These are phyloP conservation scores for Colletotrichum scovillei DNA, from an alignment of 2,329 filamentous ascomycete species.

Conservation along the genomic window DNA sequence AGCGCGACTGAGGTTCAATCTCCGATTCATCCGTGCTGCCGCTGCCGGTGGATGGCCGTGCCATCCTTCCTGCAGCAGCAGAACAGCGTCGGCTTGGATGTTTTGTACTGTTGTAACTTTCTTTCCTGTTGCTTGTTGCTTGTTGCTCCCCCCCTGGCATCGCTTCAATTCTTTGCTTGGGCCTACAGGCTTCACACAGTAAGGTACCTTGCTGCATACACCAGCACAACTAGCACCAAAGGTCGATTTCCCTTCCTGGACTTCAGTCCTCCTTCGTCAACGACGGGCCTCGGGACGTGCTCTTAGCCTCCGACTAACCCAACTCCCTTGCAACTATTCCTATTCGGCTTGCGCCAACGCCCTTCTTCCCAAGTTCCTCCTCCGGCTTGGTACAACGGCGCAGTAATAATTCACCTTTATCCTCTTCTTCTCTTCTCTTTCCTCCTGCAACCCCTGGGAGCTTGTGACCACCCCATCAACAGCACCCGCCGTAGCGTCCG, in stretches of 20 bases:
- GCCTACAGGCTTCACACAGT: too few relatives aligned
- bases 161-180: neutral
- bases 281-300: conserved; percentile 28
- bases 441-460: neutral
- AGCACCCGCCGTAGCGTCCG: neutral
- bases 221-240: neutral
- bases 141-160: neutral
- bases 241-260: neutral
- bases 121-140: neutral
- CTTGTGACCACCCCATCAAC: neutral
- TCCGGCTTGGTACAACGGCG: neutral
- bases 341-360: neutral
- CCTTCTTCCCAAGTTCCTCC: neutral
- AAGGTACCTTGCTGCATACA: too few relatives aligned
- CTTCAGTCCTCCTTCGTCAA: neutral
- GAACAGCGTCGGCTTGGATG: neutral
- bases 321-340: neutral
- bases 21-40: conserved; percentile 34
- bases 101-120: neutral
- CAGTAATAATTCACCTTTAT: neutral
- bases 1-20: conserved; percentile 3
- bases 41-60: neutral
- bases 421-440: neutral
- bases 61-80: conserved; percentile 26
- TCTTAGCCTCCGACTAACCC: neutral